Base-by-base conservation (phyloP, 2,329 filamentous ascomycete species). In the Fusarium phyllophilum region DNA sequence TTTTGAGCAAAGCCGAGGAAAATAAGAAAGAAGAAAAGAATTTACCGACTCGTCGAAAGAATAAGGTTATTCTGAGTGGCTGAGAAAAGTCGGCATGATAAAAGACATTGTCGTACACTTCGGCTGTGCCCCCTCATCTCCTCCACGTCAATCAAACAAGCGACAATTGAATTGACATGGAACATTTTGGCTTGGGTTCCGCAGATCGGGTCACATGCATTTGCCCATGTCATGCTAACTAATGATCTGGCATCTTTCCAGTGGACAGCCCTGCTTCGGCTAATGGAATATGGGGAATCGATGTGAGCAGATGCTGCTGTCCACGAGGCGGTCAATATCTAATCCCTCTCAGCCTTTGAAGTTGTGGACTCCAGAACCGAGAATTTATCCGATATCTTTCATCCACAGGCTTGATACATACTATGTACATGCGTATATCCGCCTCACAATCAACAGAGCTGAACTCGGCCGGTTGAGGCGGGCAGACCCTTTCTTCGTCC, bases 141-240 rank as follows among this genome's bases (percentile, higher is more conserved):
- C 56, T 67, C 66, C 70, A 67, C 56, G 70, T 73, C 60, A 59
- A 62, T 66, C 48, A 51, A 41, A 46, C 46, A 68, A 68, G 39
- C 54, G 54, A 60, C 54, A 31, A 56, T 42, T 58, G 55, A 56
- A 34, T 26, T 55, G 26, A 41, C 34, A 55, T 55, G 51, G 51
- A 55, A 55, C 36, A 26, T 36, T 36, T 33, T 52, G 33, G 33
- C n/a, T 62, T 54, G 58, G 58, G 62, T 68, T 75, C 61, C 68
- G 71, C 69, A 74, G 68, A 77, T 77, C 59, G 66, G 62, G 75
- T 77, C 76, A 78, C 76, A 78, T 78, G 76, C 76, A 78, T 76
- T 68, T 66, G 66, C 63, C 67, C 62, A 67, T 75, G 70, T 46
- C 38, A 39, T 36, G 36, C 42, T 57, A 51, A 46, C 45, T 70